Percentiles rank a stretch among this genome's conserved stretches.
Evolutionary conservation across 495 filamentous ascomycete genomes (phyloP).

Genomic region (Aspergillus leporis): DNA sequence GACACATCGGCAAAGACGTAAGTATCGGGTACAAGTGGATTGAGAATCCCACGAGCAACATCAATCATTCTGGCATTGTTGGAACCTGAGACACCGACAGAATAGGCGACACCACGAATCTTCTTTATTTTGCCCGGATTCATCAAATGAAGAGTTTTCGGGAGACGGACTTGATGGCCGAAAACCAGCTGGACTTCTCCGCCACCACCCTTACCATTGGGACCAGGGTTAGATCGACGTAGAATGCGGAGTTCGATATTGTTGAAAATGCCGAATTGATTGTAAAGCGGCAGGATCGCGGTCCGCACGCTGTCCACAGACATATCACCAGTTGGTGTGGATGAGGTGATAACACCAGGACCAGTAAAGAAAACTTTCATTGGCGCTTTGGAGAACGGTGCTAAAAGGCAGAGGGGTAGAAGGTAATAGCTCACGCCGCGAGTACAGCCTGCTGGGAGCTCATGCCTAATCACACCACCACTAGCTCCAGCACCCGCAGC

Average conservation of each 20-base stretch:
- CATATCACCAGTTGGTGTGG: conserved; percentile 78
- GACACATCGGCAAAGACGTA: conserved; percentile 80
- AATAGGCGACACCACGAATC: conserved; percentile 90
- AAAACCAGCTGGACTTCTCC: conserved; percentile 92
- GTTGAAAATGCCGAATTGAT: conserved; percentile 82
- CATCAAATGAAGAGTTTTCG: conserved; percentile 88
- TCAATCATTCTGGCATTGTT: conserved; percentile 98
- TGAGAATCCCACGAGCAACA: conserved; percentile 80
- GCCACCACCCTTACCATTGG: conserved; percentile 73
- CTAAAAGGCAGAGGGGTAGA: conserved; percentile 82
- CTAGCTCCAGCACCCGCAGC: conserved; percentile 63
- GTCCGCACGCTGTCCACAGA: conserved; percentile 91
- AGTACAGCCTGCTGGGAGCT: conserved; percentile 69
- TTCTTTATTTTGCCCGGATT: conserved; percentile 85
- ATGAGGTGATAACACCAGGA: conserved; percentile 88
- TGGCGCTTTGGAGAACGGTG: conserved; percentile 87
- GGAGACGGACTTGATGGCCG: conserved; percentile 84
- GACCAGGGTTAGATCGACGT: conserved; percentile 71
- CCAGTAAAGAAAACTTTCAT: conserved; percentile 88
- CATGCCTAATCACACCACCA: conserved; percentile 75
- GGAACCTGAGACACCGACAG: conserved; percentile 80
- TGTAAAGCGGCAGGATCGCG: conserved; percentile 86
- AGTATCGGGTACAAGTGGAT: conserved; percentile 80
- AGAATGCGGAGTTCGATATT: conserved; percentile 87
- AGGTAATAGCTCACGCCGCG: conserved; percentile 92